Evolutionary conservation across 208 protist genomes (phyloP).

Genomic region (Leishmania amazonensis): DNA sequence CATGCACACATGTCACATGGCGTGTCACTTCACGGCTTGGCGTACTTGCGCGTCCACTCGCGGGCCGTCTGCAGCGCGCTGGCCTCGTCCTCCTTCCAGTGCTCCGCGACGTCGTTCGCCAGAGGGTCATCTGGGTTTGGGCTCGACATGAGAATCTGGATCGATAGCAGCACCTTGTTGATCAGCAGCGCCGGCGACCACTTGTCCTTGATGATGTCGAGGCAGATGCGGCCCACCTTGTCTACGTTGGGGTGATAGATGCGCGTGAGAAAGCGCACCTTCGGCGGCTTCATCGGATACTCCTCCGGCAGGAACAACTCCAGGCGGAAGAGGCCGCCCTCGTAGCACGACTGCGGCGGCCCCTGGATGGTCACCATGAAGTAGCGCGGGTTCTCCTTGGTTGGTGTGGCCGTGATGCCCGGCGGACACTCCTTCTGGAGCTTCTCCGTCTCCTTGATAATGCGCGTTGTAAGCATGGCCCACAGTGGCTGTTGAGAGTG

Average conservation of each 20-base stretch:
- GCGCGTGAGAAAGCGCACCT: constrained; percentile 98
- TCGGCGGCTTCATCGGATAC: constrained; percentile 97
- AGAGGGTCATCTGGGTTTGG: constrained; percentile 99
- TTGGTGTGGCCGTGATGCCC: constrained; percentile 86
- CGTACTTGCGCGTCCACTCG: constrained; percentile 86
- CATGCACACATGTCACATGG: not conserved
- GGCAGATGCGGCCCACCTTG: constrained; percentile 97
- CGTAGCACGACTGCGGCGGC: constrained; percentile 90
- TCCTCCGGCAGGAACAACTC: constrained; percentile 89
- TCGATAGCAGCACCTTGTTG: constrained; percentile 99
- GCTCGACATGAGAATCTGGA: constrained; percentile 99
- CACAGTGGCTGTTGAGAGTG: not conserved
- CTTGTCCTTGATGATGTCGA: constrained; percentile 99
- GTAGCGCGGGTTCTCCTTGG: constrained; percentile 81
- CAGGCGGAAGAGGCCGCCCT: constrained; percentile 87
- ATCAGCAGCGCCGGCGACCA: constrained; percentile 99
- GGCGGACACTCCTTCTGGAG: constrained; percentile 87
- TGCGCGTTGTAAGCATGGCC: constrained; percentile 67
- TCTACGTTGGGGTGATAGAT: constrained; percentile 99
- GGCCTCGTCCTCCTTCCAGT: constrained; percentile 85
- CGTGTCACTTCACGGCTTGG: constrained; percentile 28
- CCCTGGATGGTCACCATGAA: constrained; percentile 90
- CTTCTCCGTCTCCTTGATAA: constrained; percentile 93
- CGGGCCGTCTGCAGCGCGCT: constrained; percentile 68
- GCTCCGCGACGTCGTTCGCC: constrained; percentile 97